Evolutionary conservation across 306 rosid genomes (phyloP).

Genomic region (Glycine tomentella): DNA sequence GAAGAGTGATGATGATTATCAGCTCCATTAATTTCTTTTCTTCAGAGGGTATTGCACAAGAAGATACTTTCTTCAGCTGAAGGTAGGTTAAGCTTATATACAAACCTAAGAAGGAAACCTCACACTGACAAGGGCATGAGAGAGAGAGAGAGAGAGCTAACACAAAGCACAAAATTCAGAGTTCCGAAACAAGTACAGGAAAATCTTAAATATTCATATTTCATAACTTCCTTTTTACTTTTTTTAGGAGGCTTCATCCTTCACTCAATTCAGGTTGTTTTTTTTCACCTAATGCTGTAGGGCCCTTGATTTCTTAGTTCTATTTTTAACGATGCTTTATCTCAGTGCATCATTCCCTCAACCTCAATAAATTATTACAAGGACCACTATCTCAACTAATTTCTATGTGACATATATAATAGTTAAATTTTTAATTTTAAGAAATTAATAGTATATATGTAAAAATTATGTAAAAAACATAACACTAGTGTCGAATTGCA

Average conservation of each 20-base stretch:
- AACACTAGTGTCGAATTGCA: too few species aligned
- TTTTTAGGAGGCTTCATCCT: conserved; percentile 38
- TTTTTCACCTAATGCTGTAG: conserved; percentile 59
- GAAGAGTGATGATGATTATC: conserved; percentile 43
- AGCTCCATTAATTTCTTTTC: conserved; percentile 45
- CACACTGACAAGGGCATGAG: conserved; percentile 17
- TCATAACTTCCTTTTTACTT: conserved; percentile 31
- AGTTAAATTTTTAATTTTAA: too few species aligned
- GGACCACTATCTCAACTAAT: too few species aligned
- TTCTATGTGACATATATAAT: too few species aligned
- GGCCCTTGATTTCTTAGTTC: conserved; percentile 51
- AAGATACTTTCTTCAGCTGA: conserved; percentile 33
- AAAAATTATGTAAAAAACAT: too few species aligned
- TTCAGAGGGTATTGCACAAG: conserved; percentile 11
- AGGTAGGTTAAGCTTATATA: conserved; percentile 51
- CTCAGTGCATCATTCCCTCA: neutral
- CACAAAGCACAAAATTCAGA: conserved; percentile 70
- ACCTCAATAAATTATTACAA: too few species aligned
- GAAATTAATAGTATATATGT: too few species aligned
- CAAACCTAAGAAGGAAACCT: conserved; percentile 31
- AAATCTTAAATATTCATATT: conserved; percentile 43
- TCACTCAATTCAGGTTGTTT: conserved; percentile 60
- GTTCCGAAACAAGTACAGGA: conserved; percentile 63
- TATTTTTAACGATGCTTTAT: conserved; percentile 32
- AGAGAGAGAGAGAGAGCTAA: conserved; percentile 34